phyloP scores from a whole-genome alignment of 2,329 filamentous ascomycete genomes.

The Ophidiomyces ophidiicola region DNA sequence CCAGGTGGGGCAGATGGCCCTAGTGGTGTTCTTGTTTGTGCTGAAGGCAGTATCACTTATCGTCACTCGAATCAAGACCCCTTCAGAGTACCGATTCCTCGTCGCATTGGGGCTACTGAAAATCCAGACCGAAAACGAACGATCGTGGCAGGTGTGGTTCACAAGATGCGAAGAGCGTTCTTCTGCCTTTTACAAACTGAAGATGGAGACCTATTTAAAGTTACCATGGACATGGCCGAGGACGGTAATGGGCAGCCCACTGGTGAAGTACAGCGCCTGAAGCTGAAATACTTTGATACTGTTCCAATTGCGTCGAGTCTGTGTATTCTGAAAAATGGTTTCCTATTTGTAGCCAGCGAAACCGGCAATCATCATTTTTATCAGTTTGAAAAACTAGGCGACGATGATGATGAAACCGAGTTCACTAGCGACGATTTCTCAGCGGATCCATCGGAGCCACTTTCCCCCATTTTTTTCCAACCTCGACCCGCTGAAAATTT shows the following conservation, averaged over 20 bases:
- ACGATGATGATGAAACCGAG: slow-evolving; percentile 82
- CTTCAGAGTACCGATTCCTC: slow-evolving; percentile 77
- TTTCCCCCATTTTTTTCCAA: slow-evolving; percentile 72
- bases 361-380: slow-evolving; percentile 91
- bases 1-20: slow-evolving; percentile 88
- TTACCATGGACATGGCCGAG: slow-evolving; percentile 81
- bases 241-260: slow-evolving; percentile 66
- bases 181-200: slow-evolving; percentile 95
- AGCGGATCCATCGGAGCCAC: slow-evolving; percentile 57
- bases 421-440: slow-evolving; percentile 75
- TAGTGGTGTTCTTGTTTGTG: slow-evolving; percentile 88
- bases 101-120: slow-evolving; percentile 75
- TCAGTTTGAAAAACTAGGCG: slow-evolving; percentile 92
- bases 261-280: slow-evolving; percentile 68
- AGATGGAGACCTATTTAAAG: slow-evolving; percentile 96
- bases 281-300: slow-evolving; percentile 97
- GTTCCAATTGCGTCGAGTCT: slow-evolving; percentile 78
- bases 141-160: slow-evolving; percentile 88
- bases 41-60: slow-evolving; percentile 89
- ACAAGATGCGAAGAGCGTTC: slow-evolving; percentile 91
- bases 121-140: slow-evolving; percentile 80
- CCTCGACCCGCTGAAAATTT: slow-evolving; percentile 70
- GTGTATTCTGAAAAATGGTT: slow-evolving; percentile 89
- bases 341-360: slow-evolving; percentile 83
- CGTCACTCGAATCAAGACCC: slow-evolving; percentile 90